Evolutionary conservation across 306 rosid species (phyloP).

Genomic region (Cicer pinnatifidum): DNA sequence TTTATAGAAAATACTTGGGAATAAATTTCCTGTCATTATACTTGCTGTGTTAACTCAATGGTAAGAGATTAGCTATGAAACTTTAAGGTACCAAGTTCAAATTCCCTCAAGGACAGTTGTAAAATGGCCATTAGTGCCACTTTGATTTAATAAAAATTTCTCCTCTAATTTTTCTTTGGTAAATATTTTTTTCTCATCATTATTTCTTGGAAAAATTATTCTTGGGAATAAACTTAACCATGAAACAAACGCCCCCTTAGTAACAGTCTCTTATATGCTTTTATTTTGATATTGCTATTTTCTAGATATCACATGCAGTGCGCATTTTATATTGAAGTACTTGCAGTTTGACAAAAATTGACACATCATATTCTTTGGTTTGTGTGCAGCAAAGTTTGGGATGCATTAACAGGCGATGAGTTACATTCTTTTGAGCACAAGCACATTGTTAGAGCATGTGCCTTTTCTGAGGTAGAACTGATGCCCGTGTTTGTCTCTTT

Average conservation of each 20-base stretch:
- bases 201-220: too few species aligned
- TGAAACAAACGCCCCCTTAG: not conserved
- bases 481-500: not conserved
- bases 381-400: constrained; percentile 91
- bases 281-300: constrained; percentile 10
- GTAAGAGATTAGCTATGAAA: too few species aligned
- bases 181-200: too few species aligned
- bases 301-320: not conserved
- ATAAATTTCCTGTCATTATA: too few species aligned
- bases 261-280: not conserved
- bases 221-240: too few species aligned
- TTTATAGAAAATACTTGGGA: too few species aligned
- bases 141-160: too few species aligned
- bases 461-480: constrained; percentile 82
- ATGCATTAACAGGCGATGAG: constrained; percentile 91
- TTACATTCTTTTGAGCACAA: constrained; percentile 95
- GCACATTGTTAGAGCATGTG: constrained; percentile 96
- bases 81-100: too few species aligned
- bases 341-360: constrained; percentile 23
- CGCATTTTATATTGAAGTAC: not conserved
- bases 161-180: too few species aligned
- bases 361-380: constrained; percentile 28
- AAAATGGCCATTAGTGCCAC: too few species aligned
- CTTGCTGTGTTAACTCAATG: too few species aligned
- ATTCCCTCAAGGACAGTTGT: too few species aligned